Evolutionary conservation across 2,329 filamentous ascomycete species (phyloP).

Genomic region (Zopfia rhizophila): DNA sequence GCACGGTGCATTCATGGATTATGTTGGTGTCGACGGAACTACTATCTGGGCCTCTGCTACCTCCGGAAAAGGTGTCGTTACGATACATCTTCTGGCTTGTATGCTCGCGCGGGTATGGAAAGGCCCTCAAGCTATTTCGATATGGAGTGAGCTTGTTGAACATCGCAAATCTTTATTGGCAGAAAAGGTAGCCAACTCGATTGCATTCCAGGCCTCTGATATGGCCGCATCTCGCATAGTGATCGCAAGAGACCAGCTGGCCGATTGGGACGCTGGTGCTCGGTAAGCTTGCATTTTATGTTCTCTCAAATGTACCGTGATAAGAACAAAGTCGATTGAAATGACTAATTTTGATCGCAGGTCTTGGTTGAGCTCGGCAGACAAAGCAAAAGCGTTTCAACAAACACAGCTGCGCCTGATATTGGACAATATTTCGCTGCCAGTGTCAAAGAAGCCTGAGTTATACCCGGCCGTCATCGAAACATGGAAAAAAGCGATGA

Average conservation of each 20-base stretch:
- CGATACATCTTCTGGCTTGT: constrained; percentile 5
- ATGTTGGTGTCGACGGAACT: constrained; percentile 5
- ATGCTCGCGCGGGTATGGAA: constrained; percentile 2
- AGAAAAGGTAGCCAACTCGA: too few relatives aligned
- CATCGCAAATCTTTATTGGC: not conserved
- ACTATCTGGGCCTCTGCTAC: constrained; percentile 5
- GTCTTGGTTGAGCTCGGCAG: too few relatives aligned
- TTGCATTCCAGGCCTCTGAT: not conserved
- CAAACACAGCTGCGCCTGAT: constrained; percentile 26
- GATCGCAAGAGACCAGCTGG: constrained; percentile 4
- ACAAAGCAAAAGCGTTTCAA: constrained; percentile 5
- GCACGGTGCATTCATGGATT: not conserved
- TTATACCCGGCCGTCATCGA: constrained; percentile 14
- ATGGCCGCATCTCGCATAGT: constrained; percentile 2
- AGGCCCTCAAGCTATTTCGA: constrained; percentile 1
- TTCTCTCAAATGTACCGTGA: too few relatives aligned
- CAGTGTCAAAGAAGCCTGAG: not conserved
- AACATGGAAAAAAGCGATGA: constrained; percentile 16
- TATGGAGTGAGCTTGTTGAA: constrained; percentile 3
- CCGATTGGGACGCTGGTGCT: constrained; percentile 6
- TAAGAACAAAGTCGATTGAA: too few relatives aligned
- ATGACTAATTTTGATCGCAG: too few relatives aligned
- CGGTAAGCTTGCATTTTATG: constrained; percentile 2
- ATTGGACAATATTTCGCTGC: constrained; percentile 20
- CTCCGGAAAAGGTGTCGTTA: constrained; percentile 2